phyloP scores from a whole-genome alignment of 306 rosid species.

The Sindora glabra region DNA sequence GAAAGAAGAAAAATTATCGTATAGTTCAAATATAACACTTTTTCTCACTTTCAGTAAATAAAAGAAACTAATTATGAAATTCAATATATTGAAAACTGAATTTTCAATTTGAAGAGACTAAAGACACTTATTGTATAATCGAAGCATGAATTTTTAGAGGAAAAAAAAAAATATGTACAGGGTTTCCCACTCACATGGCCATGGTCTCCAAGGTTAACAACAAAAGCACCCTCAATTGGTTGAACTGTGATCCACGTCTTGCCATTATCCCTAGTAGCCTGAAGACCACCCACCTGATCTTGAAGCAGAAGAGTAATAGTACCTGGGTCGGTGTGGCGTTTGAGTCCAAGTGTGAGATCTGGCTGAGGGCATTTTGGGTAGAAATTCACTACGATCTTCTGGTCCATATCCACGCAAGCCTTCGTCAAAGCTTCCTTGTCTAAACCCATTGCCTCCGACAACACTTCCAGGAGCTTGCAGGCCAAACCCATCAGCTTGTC shows the following conservation, averaged over 20 bases:
- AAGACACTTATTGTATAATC: no score
- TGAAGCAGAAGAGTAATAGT: constrained; percentile 52
- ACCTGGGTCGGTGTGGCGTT: constrained; percentile 55
- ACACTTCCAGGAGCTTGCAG: constrained; percentile 45
- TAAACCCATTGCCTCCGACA: constrained; percentile 55
- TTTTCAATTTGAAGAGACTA: no score
- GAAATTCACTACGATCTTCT: constrained; percentile 45
- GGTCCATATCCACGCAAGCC: constrained; percentile 58
- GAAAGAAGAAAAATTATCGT: no score
- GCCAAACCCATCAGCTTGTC: constrained; percentile 42
- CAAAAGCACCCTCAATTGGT: constrained; percentile 48
- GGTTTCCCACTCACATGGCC: constrained; percentile 40
- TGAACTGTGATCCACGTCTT: constrained; percentile 55
- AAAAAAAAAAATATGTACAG: no score
- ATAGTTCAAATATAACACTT: no score
- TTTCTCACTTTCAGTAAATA: no score
- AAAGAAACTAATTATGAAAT: no score
- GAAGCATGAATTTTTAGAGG: no score
- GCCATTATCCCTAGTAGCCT: constrained; percentile 47
- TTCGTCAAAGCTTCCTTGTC: constrained; percentile 46
- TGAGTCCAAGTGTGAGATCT: constrained; percentile 53
- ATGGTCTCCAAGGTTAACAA: constrained; percentile 60
- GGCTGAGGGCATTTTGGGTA: constrained; percentile 61
- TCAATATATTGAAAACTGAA: no score
- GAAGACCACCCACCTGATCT: constrained; percentile 59